A percentile compares a stretch with the other conserved stretches of the same genome.
Conservation (phyloP, 2,329 filamentous ascomycete genomes). For the Penicillium sp. region DNA sequence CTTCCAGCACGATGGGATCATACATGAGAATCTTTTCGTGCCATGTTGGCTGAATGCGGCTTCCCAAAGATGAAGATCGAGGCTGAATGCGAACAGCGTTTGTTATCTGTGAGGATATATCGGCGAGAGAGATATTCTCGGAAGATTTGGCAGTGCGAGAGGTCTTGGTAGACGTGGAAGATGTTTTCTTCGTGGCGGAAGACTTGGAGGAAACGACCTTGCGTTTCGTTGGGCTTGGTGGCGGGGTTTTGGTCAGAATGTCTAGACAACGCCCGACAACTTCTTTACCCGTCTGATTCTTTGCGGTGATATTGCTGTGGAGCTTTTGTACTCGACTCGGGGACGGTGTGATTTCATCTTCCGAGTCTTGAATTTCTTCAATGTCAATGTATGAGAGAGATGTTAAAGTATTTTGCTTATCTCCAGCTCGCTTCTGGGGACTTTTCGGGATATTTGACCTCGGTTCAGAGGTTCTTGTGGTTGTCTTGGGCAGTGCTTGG, state of each 20-base stretch:
- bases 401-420: not conserved
- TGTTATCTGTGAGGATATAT: conserved; percentile 52
- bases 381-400: conserved; percentile 26
- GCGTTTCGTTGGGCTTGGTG: conserved; percentile 12
- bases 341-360: conserved; percentile 36
- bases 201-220: conserved; percentile 15
- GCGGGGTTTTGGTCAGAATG: conserved; percentile 10
- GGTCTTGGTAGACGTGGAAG: not conserved
- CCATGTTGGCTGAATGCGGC: conserved; percentile 63
- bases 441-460: not conserved
- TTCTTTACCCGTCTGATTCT: conserved; percentile 1
- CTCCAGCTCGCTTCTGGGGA: not conserved
- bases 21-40: conserved; percentile 93
- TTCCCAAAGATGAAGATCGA: conserved; percentile 33
- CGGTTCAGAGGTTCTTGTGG: not conserved
- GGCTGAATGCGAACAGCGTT: conserved; percentile 48
- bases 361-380: conserved; percentile 42
- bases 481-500: not conserved
- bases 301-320: conserved; percentile 12
- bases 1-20: conserved; percentile 85
- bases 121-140: conserved; percentile 27
- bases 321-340: conserved; percentile 27
- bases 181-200: not conserved
- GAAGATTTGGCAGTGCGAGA: not conserved
- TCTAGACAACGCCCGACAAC: conserved; percentile 10